Percentiles rank a stretch among this genome's conserved stretches.
Conservation (phyloP, 164 flowering plant genomes). For the Saururus chinensis region DNA sequence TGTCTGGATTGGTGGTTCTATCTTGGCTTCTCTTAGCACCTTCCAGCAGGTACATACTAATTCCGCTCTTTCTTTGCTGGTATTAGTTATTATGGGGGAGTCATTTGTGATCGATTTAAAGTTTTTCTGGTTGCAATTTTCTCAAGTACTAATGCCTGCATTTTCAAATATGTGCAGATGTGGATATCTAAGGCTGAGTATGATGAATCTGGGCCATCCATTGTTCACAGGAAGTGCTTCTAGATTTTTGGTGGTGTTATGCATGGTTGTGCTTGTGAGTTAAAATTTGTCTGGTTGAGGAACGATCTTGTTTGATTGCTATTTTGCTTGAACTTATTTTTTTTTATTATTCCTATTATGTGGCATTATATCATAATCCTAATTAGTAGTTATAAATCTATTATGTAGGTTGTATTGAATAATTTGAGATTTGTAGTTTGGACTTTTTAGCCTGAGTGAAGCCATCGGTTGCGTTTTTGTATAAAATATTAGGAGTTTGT, state of each 20-base stretch:
- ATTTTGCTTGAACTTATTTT: slow-evolving; percentile 2
- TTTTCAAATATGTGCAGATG: slow-evolving; percentile 32
- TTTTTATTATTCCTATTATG: neutral
- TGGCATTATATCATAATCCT: neutral
- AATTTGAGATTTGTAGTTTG: neutral
- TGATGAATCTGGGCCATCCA: slow-evolving; percentile 60
- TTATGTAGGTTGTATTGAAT: neutral
- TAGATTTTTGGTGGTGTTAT: slow-evolving; percentile 15
- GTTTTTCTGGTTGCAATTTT: neutral
- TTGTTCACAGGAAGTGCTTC: slow-evolving; percentile 71
- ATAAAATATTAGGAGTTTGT: too few species aligned
- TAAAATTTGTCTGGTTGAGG: slow-evolving; percentile 13
- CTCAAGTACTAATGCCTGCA: neutral
- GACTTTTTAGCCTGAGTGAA: neutral
- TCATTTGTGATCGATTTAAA: neutral
- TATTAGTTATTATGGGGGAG: neutral
- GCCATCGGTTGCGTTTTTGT: too few species aligned
- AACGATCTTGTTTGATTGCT: slow-evolving; percentile 6
- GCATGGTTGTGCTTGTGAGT: slow-evolving; percentile 11
- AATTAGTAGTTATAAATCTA: neutral
- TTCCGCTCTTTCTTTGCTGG: too few species aligned
- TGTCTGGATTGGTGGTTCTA: slow-evolving; percentile 57
- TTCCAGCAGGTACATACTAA: slow-evolving; percentile 43
- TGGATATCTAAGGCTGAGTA: slow-evolving; percentile 71
- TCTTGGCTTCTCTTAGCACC: slow-evolving; percentile 54